These are phyloP conservation scores for Avena eriantha DNA, from an alignment of 176 grass and related monocot genomes.

Conservation along the genomic window DNA sequence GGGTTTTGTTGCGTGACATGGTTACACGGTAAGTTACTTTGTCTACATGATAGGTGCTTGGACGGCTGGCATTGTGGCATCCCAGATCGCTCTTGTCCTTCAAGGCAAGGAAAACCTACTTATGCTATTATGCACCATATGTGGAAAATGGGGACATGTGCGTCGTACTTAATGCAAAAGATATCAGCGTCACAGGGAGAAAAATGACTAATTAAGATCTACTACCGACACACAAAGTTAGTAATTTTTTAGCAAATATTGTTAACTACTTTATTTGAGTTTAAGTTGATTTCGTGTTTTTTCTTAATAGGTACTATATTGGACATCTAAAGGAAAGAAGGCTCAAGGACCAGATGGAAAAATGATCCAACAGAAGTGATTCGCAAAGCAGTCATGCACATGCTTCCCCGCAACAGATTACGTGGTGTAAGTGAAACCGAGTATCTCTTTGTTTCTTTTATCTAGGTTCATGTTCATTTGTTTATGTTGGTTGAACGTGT, in stretches of 20 bases:
- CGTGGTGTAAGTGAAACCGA: constrained; percentile 68
- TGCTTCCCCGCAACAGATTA: constrained; percentile 82
- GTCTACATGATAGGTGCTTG: constrained; percentile 54
- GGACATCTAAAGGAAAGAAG: constrained; percentile 78
- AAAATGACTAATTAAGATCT: constrained; percentile 80
- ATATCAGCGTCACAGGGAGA: constrained; percentile 76
- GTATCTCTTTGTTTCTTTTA: neutral
- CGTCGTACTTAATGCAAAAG: constrained; percentile 84
- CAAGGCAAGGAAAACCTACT: constrained; percentile 95
- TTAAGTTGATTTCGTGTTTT: constrained; percentile 9
- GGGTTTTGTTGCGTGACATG: neutral
- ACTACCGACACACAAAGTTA: constrained; percentile 83
- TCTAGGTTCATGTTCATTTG: neutral
- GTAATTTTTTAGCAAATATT: constrained; percentile 1
- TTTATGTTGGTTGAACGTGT: neutral
- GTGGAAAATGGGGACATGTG: constrained; percentile 90
- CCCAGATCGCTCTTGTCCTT: constrained; percentile 72
- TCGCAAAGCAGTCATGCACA: constrained; percentile 76
- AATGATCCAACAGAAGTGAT: constrained; percentile 84
- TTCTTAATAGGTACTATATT: constrained; percentile 59
- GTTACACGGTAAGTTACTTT: neutral
- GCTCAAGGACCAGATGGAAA: constrained; percentile 83
- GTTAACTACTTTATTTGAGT: neutral
- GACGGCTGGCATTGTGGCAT: constrained; percentile 76
- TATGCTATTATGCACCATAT: constrained; percentile 52